phyloP scores from a whole-genome alignment of 345 rosid species.

The Bruguiera gymnorhiza region DNA sequence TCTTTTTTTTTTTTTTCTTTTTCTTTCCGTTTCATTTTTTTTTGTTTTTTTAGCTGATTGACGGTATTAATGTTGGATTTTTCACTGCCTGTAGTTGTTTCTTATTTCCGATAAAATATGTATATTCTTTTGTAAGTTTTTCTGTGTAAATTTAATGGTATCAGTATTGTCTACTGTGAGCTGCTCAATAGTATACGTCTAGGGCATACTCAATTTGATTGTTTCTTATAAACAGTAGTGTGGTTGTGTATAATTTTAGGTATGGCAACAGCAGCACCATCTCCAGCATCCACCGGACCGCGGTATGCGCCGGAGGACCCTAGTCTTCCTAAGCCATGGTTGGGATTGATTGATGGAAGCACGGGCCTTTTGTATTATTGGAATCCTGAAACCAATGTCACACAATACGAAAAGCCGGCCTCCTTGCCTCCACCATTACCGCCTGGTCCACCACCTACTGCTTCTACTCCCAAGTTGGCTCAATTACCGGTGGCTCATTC shows the following conservation, averaged over 20 bases:
- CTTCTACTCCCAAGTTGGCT: conserved; percentile 57
- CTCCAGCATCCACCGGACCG: conserved; percentile 58
- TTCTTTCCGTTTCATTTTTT: no score
- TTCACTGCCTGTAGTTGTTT: no score
- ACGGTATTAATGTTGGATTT: no score
- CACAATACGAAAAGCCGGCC: conserved; percentile 92
- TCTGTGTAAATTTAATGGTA: no score
- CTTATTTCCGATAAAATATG: no score
- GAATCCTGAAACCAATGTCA: conserved; percentile 91
- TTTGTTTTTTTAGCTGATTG: no score
- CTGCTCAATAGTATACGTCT: no score
- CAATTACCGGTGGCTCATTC: conserved; percentile 50
- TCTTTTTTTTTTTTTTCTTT: no score
- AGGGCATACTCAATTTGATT: no score
- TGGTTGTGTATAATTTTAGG: conserved; percentile 29
- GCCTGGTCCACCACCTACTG: conserved; percentile 48
- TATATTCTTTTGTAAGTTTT: no score
- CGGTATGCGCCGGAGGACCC: conserved; percentile 95
- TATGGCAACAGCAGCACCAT: conserved; percentile 66
- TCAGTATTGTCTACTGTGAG: no score
- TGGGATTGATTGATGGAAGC: conserved; percentile 87
- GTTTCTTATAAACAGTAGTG: not conserved
- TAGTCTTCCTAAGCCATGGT: conserved; percentile 94
- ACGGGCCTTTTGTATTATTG: conserved; percentile 76
- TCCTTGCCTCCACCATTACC: conserved; percentile 54